These are phyloP conservation scores for Solanum dulcamara DNA, from an alignment of 257 asterid genomes.

Conservation along the genomic window DNA sequence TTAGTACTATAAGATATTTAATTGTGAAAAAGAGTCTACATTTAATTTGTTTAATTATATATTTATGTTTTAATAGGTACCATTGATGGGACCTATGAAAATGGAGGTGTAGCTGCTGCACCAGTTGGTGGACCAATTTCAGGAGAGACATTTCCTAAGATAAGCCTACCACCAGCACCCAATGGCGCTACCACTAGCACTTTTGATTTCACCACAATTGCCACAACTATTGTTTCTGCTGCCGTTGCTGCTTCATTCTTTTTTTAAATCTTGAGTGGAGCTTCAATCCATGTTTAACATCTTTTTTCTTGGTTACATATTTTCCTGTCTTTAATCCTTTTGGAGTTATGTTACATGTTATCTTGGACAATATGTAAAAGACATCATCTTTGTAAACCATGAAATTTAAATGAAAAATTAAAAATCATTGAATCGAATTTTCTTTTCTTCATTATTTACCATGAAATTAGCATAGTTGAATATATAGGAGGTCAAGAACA, in stretches of 20 bases:
- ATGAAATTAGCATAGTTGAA: no score
- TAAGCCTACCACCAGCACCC: conserved; percentile 13
- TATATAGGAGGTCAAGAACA: no score
- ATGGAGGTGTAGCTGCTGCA: conserved; percentile 16
- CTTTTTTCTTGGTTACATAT: not conserved
- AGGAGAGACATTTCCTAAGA: conserved; percentile 9
- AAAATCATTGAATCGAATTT: not conserved
- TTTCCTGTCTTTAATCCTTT: not conserved
- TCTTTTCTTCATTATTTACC: not conserved
- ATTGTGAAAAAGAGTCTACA: not conserved
- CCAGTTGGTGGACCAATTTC: conserved; percentile 50
- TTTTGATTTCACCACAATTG: conserved; percentile 4
- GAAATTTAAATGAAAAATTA: not conserved
- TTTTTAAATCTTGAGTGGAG: conserved; percentile 1
- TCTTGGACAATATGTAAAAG: not conserved
- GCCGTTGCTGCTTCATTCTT: conserved; percentile 30
- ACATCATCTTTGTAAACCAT: not conserved
- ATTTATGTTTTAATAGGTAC: not conserved
- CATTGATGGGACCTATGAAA: not conserved
- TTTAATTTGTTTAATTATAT: not conserved
- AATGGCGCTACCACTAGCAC: conserved; percentile 4
- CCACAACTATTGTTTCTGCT: conserved; percentile 11
- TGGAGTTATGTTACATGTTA: not conserved
- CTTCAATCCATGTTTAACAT: not conserved
- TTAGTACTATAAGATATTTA: not conserved